These are phyloP conservation scores for Penicillium arizonense DNA, from an alignment of 495 filamentous ascomycete species.

Conservation along the genomic window DNA sequence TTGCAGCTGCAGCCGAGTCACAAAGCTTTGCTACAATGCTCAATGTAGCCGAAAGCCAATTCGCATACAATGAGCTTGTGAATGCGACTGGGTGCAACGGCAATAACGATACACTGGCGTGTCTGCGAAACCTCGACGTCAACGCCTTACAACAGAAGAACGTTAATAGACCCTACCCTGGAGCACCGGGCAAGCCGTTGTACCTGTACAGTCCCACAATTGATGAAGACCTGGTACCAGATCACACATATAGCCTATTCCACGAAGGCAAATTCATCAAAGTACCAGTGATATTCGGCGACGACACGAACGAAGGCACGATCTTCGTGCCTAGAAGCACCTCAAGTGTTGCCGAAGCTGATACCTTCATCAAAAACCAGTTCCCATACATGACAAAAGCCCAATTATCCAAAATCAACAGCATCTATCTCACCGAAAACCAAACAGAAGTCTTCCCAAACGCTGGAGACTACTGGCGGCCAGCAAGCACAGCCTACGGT, in stretches of 20 bases:
- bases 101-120: constrained; percentile 49
- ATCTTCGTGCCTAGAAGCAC: constrained; percentile 55
- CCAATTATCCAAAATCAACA: constrained; percentile 56
- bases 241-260: constrained; percentile 60
- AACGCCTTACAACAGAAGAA: constrained; percentile 53
- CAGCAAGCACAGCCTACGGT: constrained; percentile 63
- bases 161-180: constrained; percentile 53
- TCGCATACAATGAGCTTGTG: constrained; percentile 63
- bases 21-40: constrained; percentile 63
- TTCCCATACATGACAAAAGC: constrained; percentile 55
- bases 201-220: constrained; percentile 60
- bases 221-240: constrained; percentile 56
- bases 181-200: constrained; percentile 43
- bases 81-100: constrained; percentile 51
- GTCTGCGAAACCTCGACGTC: constrained; percentile 53
- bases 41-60: constrained; percentile 60
- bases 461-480: constrained; percentile 54
- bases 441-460: constrained; percentile 40
- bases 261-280: constrained; percentile 59
- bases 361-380: constrained; percentile 59
- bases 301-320: constrained; percentile 70
- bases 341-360: constrained; percentile 43
- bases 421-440: constrained; percentile 53
- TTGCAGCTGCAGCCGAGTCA: constrained; percentile 62
- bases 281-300: constrained; percentile 69